Base-by-base conservation (phyloP, 2,329 filamentous ascomycete species). In the Thielaviopsis cerberus region DNA sequence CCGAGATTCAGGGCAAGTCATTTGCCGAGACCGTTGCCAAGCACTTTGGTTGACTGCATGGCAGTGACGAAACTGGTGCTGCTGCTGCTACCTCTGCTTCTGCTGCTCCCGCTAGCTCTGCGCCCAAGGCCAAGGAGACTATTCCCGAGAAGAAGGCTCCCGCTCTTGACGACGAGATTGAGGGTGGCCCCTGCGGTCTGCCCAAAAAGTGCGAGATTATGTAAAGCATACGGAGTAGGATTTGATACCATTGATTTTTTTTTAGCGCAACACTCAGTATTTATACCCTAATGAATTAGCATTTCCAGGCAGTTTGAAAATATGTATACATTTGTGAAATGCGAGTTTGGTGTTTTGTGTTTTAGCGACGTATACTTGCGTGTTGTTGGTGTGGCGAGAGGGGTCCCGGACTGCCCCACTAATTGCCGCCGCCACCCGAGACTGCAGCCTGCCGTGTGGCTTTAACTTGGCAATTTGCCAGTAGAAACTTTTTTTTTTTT, bases 1-100 rank as follows among this genome's bases (percentile, higher is more conserved):
- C 92, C 61, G 78, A 76, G 62, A 78, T 79, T 65, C 92, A 98
- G 75, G 92, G 92, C 71, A 83, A 88, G 77, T 68, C 73, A 57
- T 98, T 97, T 75, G 94, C 86, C 73, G 73, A 85, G 71, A 74
- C 79, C 61, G 79, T 95, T 57, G 71, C 79, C 68, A 91, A 88
- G 79, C 67, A 74, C 70, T 77, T 80, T 62, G 78, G 78, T 65
- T 95, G 86, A 95, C 85, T 92, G 74, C 78, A 87, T 85, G 84
- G 74, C 62, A 71, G 76, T 59, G 65, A 69, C 55, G 64, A 65
- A 55, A 60, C 64, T 55, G 65, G 65, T 57, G 62, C 67, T 60
- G 65, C 63, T 37, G 59, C 63, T 51, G 60, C 57, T 64, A 34
- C 59, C 48, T n/a, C n/a, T n/a, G n/a, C n/a, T n/a, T n/a, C n/a